Conservation (phyloP, 2,329 filamentous ascomycete genomes). For the Neofusicoccum umdonicola region DNA sequence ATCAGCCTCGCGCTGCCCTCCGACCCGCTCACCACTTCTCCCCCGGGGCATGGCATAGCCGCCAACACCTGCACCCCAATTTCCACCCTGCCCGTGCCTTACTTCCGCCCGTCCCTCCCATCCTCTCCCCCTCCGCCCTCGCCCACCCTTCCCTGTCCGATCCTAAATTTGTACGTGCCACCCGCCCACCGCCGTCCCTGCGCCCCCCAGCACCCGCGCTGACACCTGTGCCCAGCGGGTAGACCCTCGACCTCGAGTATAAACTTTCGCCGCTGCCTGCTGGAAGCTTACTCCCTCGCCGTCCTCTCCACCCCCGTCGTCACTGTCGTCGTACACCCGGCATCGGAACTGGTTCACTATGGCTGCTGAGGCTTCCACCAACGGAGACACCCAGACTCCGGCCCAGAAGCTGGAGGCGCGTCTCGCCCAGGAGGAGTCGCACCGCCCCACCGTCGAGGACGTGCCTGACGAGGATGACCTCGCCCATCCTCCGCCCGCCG, state of each 20-base stretch:
- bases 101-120: constrained; percentile 5
- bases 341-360: constrained; percentile 23
- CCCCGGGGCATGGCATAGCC: neutral
- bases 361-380: constrained; percentile 37
- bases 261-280: constrained; percentile 40
- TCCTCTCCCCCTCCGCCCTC: neutral
- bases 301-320: constrained; percentile 32
- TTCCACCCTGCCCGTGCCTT: constrained; percentile 5
- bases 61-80: neutral
- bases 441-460: constrained; percentile 75
- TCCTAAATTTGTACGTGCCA: constrained; percentile 19
- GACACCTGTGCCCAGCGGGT: constrained; percentile 43
- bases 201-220: neutral
- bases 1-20: neutral
- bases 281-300: constrained; percentile 38
- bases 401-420: constrained; percentile 63
- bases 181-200: constrained; percentile 9
- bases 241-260: constrained; percentile 24
- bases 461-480: constrained; percentile 75
- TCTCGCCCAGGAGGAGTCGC: constrained; percentile 52
- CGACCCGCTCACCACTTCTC: neutral
- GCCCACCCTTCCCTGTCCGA: neutral
- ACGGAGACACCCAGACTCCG: constrained; percentile 37
- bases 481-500: constrained; percentile 52
- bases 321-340: constrained; percentile 14